Conservation (phyloP, 2,329 filamentous ascomycete species). For the Aspergillus persii region DNA sequence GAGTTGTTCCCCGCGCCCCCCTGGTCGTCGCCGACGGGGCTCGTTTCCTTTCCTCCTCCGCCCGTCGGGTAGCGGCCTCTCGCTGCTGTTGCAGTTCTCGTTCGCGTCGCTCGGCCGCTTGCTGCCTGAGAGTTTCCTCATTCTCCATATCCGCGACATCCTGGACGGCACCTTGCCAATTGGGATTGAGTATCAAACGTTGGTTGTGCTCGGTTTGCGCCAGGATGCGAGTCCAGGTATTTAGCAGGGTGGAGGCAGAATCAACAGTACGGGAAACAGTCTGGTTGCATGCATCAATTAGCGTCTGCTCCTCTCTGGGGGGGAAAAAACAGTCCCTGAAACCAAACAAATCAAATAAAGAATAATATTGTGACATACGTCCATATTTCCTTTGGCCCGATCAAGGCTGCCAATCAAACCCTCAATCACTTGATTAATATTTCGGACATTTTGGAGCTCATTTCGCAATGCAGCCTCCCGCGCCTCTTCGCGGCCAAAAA, state of each 20-base stretch:
- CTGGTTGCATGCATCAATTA: slow-evolving; percentile 40
- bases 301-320: background rate
- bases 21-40: slow-evolving; percentile 32
- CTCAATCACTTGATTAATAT: slow-evolving; percentile 86
- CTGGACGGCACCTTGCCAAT: slow-evolving; percentile 84
- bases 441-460: slow-evolving; percentile 78
- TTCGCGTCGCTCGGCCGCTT: slow-evolving; percentile 73
- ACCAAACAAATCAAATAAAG: background rate
- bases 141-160: slow-evolving; percentile 85
- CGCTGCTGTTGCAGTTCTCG: slow-evolving; percentile 75
- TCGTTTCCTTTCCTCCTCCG: slow-evolving; percentile 48
- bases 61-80: slow-evolving; percentile 61
- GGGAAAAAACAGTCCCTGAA: slow-evolving; percentile 4
- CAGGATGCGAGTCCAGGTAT: slow-evolving; percentile 93
- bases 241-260: slow-evolving; percentile 83
- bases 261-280: slow-evolving; percentile 82
- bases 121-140: slow-evolving; percentile 69
- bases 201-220: slow-evolving; percentile 98
- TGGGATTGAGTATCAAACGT: slow-evolving; percentile 79
- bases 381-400: slow-evolving; percentile 50
- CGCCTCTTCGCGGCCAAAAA: slow-evolving; percentile 63
- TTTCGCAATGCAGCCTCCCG: slow-evolving; percentile 72
- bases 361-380: slow-evolving; percentile 32
- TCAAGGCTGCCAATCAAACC: slow-evolving; percentile 46
- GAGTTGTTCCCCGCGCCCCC: slow-evolving; percentile 32